Evolutionary conservation across 495 filamentous ascomycete genomes (phyloP), one percentile per base, ranked within the genome.

Genomic region (Aspergillus carlsbadensis): DNA sequence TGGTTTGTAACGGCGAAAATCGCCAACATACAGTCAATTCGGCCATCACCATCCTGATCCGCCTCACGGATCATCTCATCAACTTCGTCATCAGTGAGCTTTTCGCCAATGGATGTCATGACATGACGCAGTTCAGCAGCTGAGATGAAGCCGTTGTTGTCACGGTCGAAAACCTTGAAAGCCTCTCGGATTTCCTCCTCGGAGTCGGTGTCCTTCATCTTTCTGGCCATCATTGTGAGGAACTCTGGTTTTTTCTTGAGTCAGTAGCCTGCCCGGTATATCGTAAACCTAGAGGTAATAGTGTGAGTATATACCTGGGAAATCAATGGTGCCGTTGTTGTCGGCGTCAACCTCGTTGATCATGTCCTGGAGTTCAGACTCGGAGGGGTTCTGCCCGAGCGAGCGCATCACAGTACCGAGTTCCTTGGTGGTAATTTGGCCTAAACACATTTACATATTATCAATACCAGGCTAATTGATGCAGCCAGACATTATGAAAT

Each of bases 11-110:
- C 5, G 18, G 33, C 2, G 29, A 21, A 42, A 26, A 56, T 18
- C 31, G 31, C 8, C 11, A 63, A 65, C 75, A 42, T 70, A 98
- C 94, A 98, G 76, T 98, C 94, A 68, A 98, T 98, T 57, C 88
- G 82, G 59, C 92, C 94, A 75, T 98, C 94, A 61, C 94, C 94
- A 73, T 98, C 93, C 81, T 98, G 95, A 73, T 98, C 94, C 63
- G 94, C 95, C 80, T 98, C 94, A 62, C 94, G 85, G 74, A 98
- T 98, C 94, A 98, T 98, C 86, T 98, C 94, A 68, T 98, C 95
- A 53, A 98, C 94, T 80, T 98, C 95, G 67, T 98, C 94, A 70
- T 98, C 95, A 51, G 95, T 98, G 73, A 98, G 82, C 81, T 97
- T 98, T 87, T 98, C 94, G 54, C 94, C 94, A 66, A 98, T 98